Conservation (phyloP, 805 yeast genomes). For the Starmerella davenportii region DNA sequence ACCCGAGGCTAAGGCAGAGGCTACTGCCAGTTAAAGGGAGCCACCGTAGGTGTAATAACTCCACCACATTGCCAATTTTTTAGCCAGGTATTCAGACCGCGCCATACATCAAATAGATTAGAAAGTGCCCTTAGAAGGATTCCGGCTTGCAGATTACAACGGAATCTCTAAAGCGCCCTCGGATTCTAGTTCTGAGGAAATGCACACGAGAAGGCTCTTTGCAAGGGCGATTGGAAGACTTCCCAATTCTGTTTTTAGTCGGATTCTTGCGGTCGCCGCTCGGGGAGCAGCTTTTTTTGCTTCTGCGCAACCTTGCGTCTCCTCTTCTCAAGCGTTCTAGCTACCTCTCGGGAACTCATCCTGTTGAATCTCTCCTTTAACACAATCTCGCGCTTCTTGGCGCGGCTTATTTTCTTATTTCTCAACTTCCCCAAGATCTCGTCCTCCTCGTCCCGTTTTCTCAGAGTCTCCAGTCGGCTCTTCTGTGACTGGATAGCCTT, state of each 20-base stretch:
- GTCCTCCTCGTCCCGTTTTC: slow-evolving; percentile 56
- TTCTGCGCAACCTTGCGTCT: slow-evolving; percentile 25
- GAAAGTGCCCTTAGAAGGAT: too few relatives aligned
- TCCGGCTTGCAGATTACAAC: too few relatives aligned
- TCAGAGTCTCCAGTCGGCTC: slow-evolving; percentile 39
- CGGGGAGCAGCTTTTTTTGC: slow-evolving; percentile 25
- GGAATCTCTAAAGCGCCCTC: too few relatives aligned
- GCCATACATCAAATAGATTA: too few relatives aligned
- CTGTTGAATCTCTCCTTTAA: slow-evolving; percentile 22
- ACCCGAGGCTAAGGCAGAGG: not conserved
- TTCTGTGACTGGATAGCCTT: slow-evolving; percentile 22
- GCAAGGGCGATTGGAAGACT: too few relatives aligned
- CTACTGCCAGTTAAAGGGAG: too few relatives aligned
- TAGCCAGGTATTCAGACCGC: too few relatives aligned
- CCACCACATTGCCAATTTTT: too few relatives aligned
- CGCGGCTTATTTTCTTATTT: slow-evolving; percentile 33
- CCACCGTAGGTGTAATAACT: too few relatives aligned
- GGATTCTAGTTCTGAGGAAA: too few relatives aligned
- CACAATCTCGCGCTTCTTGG: slow-evolving; percentile 24
- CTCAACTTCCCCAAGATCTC: slow-evolving; percentile 46
- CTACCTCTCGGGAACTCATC: slow-evolving; percentile 24
- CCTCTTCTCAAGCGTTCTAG: slow-evolving; percentile 21
- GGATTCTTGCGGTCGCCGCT: slow-evolving; percentile 18
- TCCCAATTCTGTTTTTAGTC: too few relatives aligned
- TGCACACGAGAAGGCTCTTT: too few relatives aligned